A percentile compares a stretch with the other conserved stretches of the same genome.
Evolutionary conservation across 768 basidiomycete genomes (phyloP).

Genomic region (Tremella fuciformis): DNA sequence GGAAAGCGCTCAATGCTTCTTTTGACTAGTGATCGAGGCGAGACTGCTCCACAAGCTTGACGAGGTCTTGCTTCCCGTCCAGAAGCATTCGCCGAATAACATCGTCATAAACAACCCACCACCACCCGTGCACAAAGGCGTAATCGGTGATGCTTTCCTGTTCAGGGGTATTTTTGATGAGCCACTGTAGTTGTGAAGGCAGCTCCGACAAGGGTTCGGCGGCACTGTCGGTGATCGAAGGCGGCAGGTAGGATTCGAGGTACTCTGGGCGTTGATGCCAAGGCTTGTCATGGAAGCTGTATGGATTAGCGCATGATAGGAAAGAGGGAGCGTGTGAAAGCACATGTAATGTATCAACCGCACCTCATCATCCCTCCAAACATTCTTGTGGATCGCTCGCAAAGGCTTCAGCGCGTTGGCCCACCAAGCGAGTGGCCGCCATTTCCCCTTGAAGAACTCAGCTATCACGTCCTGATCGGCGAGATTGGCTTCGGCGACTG

Average conservation of each 20-base stretch:
- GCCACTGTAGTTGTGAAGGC: slow-evolving; percentile 19
- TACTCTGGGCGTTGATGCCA: slow-evolving; percentile 38
- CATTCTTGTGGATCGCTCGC: slow-evolving; percentile 60
- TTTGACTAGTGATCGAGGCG: too few species aligned
- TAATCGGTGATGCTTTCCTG: slow-evolving; percentile 34
- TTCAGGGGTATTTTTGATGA: slow-evolving; percentile 19
- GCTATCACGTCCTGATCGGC: slow-evolving; percentile 92
- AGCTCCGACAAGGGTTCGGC: not conserved
- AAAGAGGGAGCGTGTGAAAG: too few species aligned
- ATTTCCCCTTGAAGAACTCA: slow-evolving; percentile 65
- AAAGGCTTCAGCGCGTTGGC: slow-evolving; percentile 85
- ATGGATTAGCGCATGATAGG: too few species aligned
- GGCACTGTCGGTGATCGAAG: not conserved
- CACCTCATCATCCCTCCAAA: slow-evolving; percentile 85
- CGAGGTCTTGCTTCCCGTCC: slow-evolving; percentile 9
- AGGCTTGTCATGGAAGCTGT: slow-evolving; percentile 49
- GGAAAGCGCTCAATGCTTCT: too few species aligned
- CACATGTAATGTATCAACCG: slow-evolving; percentile 59
- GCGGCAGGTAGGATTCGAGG: not conserved
- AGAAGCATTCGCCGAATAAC: slow-evolving; percentile 38
- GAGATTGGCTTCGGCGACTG: slow-evolving; percentile 64
- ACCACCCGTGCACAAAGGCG: slow-evolving; percentile 46
- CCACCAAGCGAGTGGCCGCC: slow-evolving; percentile 48
- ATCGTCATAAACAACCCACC: slow-evolving; percentile 49
- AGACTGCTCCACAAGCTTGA: not conserved